Evolutionary conservation across 768 basidiomycete genomes (phyloP).

Genomic region (Auriscalpium orientale): DNA sequence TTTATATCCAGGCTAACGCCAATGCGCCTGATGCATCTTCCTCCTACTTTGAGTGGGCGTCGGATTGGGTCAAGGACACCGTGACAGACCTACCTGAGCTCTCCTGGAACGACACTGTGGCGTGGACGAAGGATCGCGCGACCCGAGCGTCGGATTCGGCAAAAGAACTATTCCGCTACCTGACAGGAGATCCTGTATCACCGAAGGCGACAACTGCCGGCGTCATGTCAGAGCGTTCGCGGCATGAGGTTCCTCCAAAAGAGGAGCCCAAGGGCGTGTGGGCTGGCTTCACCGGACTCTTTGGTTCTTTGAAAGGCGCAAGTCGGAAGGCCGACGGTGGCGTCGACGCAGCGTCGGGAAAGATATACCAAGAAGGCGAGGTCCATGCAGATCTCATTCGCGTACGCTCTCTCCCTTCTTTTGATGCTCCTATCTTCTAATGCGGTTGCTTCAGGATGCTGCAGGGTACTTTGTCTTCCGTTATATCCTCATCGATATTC

Average conservation of each 20-base stretch:
- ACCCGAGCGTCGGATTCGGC: conserved; percentile 32
- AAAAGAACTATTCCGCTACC: conserved; percentile 58
- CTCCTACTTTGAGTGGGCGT: conserved; percentile 35
- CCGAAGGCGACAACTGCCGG: conserved; percentile 26
- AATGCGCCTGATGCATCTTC: conserved; percentile 34
- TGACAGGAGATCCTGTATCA: conserved; percentile 54
- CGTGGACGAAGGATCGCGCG: conserved; percentile 37
- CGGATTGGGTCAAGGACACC: conserved; percentile 37
- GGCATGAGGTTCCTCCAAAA: conserved; percentile 22
- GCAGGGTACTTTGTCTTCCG: conserved; percentile 73
- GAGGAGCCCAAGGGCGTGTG: conserved; percentile 30
- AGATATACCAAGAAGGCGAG: conserved; percentile 63
- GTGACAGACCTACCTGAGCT: conserved; percentile 37
- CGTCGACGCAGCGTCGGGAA: conserved; percentile 28
- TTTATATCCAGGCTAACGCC: conserved; percentile 63
- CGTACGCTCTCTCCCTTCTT: conserved; percentile 35
- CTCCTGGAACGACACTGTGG: conserved; percentile 47
- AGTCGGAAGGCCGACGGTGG: conserved; percentile 24
- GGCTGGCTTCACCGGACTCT: conserved; percentile 59
- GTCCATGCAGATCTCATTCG: conserved; percentile 73
- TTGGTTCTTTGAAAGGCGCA: conserved; percentile 52
- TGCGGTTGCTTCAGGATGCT: conserved; percentile 43
- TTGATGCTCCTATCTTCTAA: not conserved
- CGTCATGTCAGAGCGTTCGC: conserved; percentile 20
- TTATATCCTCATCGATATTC: conserved; percentile 73